phyloP scores from a whole-genome alignment of 805 yeast genomes.

The Starmerella tilneyi region DNA sequence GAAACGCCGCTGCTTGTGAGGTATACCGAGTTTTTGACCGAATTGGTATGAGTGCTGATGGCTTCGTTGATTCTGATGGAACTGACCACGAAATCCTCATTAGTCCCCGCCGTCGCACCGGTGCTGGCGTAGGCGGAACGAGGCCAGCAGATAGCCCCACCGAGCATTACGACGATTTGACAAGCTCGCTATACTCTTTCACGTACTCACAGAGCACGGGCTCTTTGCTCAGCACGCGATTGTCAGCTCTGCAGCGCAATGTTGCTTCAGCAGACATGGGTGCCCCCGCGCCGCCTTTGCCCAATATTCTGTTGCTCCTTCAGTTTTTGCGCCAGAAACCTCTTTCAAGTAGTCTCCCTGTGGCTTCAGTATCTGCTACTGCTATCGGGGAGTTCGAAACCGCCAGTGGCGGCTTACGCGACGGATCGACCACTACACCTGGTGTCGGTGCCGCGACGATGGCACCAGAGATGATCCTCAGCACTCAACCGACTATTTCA shows the following conservation, averaged over 20 bases:
- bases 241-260: slow-evolving; percentile 21
- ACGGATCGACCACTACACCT: too few species aligned
- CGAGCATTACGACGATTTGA: background rate
- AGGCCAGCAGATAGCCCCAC: background rate
- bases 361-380: too few species aligned
- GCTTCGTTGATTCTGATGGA: background rate
- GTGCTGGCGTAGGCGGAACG: background rate
- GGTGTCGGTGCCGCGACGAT: too few species aligned
- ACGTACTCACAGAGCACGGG: slow-evolving; percentile 23
- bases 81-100: background rate
- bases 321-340: background rate
- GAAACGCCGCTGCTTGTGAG: too few species aligned
- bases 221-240: slow-evolving; percentile 19
- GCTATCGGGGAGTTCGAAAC: too few species aligned
- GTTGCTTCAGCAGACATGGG: background rate
- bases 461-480: background rate
- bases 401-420: too few species aligned
- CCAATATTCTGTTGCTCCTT: background rate
- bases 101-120: background rate
- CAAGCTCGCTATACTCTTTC: slow-evolving; percentile 18
- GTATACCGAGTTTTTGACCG: background rate
- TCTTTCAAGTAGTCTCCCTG: too few species aligned
- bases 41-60: slow-evolving; percentile 4
- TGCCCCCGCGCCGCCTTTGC: background rate
- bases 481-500: too few species aligned